A percentile compares a stretch with the other conserved stretches of the same genome.
Evolutionary conservation across 2,329 filamentous ascomycete genomes (phyloP).

Genomic region (Plectosphaerella cucumerina): DNA sequence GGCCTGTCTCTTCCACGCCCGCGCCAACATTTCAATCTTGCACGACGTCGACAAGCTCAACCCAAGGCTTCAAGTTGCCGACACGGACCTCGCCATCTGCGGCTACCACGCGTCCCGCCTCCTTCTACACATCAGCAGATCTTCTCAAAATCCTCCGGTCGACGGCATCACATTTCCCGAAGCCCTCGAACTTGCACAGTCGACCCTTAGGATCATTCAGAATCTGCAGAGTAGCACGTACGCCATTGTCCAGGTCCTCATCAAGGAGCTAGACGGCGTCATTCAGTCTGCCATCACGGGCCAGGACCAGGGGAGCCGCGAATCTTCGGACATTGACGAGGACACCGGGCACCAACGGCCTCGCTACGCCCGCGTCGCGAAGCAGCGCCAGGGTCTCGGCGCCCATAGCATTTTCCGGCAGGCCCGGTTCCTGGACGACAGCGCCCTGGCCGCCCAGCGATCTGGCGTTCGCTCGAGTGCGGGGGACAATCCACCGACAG

Average conservation of each 20-base stretch:
- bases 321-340: slow-evolving; percentile 10
- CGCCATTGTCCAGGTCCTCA: neutral
- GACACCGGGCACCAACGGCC: slow-evolving; percentile 12
- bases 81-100: slow-evolving; percentile 31
- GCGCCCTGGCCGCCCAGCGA: slow-evolving; percentile 19
- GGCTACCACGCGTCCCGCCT: slow-evolving; percentile 34
- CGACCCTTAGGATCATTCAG: neutral
- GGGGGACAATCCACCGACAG: too few species aligned
- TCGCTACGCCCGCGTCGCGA: slow-evolving; percentile 21
- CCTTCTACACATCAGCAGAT: slow-evolving; percentile 23
- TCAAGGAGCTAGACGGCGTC: neutral
- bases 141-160: slow-evolving; percentile 17
- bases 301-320: neutral
- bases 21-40: neutral
- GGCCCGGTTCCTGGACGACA: slow-evolving; percentile 34
- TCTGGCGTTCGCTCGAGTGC: neutral
- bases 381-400: slow-evolving; percentile 27
- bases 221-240: neutral
- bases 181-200: neutral
- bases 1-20: slow-evolving; percentile 30
- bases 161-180: neutral
- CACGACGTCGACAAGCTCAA: slow-evolving; percentile 25
- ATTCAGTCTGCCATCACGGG: neutral
- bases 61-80: slow-evolving; percentile 24
- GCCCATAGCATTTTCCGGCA: slow-evolving; percentile 35